These are phyloP conservation scores for Kodamaea derodonti DNA, from an alignment of 1,139 yeast genomes.

Conservation along the genomic window DNA sequence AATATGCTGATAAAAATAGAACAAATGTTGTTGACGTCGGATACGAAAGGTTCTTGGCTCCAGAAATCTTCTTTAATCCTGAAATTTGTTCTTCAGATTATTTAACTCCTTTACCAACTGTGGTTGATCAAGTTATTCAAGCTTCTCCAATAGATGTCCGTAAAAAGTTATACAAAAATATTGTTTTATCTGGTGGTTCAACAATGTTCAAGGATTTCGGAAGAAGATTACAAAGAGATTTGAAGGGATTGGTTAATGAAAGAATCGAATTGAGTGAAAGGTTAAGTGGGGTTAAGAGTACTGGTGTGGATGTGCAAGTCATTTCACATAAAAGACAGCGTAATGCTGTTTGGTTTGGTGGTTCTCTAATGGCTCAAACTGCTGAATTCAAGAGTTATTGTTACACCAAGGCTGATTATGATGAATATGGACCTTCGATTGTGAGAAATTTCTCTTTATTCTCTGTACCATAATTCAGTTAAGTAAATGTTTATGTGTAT, in stretches of 20 bases:
- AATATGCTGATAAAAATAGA: slow-evolving; percentile 66
- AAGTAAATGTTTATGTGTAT: too few relatives aligned
- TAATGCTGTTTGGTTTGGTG: slow-evolving; percentile 99
- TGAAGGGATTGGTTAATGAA: slow-evolving; percentile 81
- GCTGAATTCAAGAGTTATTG: slow-evolving; percentile 95
- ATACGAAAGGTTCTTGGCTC: slow-evolving; percentile 95
- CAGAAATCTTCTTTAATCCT: slow-evolving; percentile 97
- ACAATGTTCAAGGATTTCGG: slow-evolving; percentile 99
- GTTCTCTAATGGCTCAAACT: slow-evolving; percentile 93
- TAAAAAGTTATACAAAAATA: slow-evolving; percentile 90
- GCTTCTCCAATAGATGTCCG: slow-evolving; percentile 97
- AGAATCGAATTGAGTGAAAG: slow-evolving; percentile 81
- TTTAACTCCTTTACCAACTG: slow-evolving; percentile 90
- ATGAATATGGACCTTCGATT: slow-evolving; percentile 95
- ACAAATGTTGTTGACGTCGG: slow-evolving; percentile 84
- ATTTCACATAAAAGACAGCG: slow-evolving; percentile 96
- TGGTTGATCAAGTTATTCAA: slow-evolving; percentile 93
- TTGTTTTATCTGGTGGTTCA: slow-evolving; percentile 94
- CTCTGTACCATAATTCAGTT: slow-evolving; percentile 65
- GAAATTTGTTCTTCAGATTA: slow-evolving; percentile 95
- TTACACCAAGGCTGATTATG: slow-evolving; percentile 95
- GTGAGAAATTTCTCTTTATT: slow-evolving; percentile 94
- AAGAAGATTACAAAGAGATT: slow-evolving; percentile 92
- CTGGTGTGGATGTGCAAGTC: slow-evolving; percentile 96
- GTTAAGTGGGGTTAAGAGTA: slow-evolving; percentile 77